phyloP scores from a whole-genome alignment of 1,284 basidiomycete species.

The Austroboletus niveus region DNA sequence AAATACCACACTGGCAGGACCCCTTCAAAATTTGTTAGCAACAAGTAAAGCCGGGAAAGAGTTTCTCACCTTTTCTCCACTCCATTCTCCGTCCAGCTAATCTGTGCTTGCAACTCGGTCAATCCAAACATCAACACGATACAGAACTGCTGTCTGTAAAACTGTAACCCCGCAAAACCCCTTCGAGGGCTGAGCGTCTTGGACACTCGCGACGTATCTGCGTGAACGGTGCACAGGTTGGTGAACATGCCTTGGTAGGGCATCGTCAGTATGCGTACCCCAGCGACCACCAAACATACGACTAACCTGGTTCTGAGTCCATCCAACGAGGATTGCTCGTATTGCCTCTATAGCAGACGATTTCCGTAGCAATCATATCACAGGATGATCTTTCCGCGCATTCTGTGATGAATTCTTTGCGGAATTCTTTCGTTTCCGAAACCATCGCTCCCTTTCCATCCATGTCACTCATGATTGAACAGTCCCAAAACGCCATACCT shows the following conservation, averaged over 20 bases:
- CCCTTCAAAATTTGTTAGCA: slow-evolving; percentile 19
- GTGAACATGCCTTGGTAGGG: slow-evolving; percentile 39
- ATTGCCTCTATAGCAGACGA: slow-evolving; percentile 44
- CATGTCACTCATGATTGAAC: neutral
- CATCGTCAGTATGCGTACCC: neutral
- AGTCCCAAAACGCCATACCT: slow-evolving; percentile 18
- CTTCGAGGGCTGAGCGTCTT: slow-evolving; percentile 31
- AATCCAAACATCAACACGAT: slow-evolving; percentile 50
- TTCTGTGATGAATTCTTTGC: slow-evolving; percentile 37
- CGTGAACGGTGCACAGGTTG: slow-evolving; percentile 43
- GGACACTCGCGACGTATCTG: slow-evolving; percentile 38
- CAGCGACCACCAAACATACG: neutral
- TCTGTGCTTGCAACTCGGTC: slow-evolving; percentile 44
- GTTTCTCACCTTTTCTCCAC: slow-evolving; percentile 24
- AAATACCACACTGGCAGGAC: slow-evolving; percentile 32
- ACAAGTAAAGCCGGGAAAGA: neutral
- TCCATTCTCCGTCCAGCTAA: slow-evolving; percentile 44
- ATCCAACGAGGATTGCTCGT: slow-evolving; percentile 41
- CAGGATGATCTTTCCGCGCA: slow-evolving; percentile 24
- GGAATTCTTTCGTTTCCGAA: slow-evolving; percentile 40
- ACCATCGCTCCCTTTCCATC: slow-evolving; percentile 35
- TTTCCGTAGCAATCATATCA: slow-evolving; percentile 29
- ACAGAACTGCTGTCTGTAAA: slow-evolving; percentile 43
- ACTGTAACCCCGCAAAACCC: slow-evolving; percentile 32
- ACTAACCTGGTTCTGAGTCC: slow-evolving; percentile 42